Conservation (phyloP, 257 asterid genomes). For the Scutellaria galericulata region DNA sequence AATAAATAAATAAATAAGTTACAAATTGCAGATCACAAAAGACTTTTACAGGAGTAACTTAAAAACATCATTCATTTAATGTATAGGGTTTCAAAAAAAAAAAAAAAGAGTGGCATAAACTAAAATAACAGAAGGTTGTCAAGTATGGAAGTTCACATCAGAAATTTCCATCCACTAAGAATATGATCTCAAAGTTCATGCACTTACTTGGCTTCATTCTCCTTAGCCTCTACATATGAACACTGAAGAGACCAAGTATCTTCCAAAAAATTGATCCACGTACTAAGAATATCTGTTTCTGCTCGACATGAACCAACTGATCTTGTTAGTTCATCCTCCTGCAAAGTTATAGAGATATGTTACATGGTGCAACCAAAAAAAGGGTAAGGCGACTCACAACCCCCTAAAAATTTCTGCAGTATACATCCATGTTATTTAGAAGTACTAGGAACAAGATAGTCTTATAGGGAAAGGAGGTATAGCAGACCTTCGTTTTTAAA, state of each 20-base stretch:
- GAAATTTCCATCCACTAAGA: conserved; percentile 18
- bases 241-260: conserved; percentile 94
- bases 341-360: conserved; percentile 33
- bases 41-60: neutral
- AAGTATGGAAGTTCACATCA: conserved; percentile 22
- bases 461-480: conserved; percentile 4
- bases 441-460: conserved; percentile 20
- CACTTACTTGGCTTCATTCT: conserved; percentile 71
- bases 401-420: conserved; percentile 14
- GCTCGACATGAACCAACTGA: conserved; percentile 71
- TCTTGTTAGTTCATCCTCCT: conserved; percentile 86
- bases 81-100: too few species aligned
- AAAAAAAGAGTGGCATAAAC: conserved; percentile 12
- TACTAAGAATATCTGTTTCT: conserved; percentile 72
- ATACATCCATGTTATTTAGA: neutral
- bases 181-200: conserved; percentile 30
- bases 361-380: conserved; percentile 23
- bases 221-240: conserved; percentile 67
- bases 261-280: conserved; percentile 92
- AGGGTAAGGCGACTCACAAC: conserved; percentile 21
- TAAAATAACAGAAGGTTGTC: conserved; percentile 17
- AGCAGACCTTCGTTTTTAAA: conserved; percentile 76
- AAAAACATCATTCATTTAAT: too few species aligned
- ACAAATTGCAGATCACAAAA: conserved; percentile 3
- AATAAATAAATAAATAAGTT: neutral